Conservation (phyloP, 2,329 filamentous ascomycete species). For the Beauveria scarabaeidicola region DNA sequence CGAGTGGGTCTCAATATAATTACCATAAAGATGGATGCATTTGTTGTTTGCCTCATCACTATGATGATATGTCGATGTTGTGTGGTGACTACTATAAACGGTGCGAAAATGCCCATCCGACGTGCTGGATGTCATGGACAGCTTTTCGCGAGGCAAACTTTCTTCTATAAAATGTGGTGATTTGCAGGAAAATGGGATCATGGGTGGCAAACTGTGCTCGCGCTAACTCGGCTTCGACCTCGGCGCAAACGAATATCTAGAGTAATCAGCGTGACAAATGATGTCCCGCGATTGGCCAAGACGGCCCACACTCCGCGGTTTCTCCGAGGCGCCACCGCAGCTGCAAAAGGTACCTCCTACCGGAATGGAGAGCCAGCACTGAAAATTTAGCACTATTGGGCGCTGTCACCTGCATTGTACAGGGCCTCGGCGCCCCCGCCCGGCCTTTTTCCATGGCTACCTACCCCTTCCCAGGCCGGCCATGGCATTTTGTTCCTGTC, state of each 20-base stretch:
- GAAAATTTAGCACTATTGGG: neutral
- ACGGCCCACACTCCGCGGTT: neutral
- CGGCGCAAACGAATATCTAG: neutral
- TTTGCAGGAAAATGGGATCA: too few relatives aligned
- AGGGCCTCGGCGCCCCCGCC: neutral
- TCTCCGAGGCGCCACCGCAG: neutral
- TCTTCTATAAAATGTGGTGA: neutral
- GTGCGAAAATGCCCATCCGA: too few relatives aligned
- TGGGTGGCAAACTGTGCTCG: neutral
- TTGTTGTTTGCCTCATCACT: too few relatives aligned
- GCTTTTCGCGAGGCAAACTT: too few relatives aligned
- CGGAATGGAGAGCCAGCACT: neutral
- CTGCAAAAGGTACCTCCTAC: neutral
- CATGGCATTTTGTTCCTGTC: neutral
- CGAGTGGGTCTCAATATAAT: too few relatives aligned
- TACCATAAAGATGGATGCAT: too few relatives aligned
- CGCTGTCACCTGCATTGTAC: neutral
- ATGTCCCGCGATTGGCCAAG: neutral
- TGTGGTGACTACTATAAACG: too few relatives aligned
- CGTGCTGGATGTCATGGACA: too few relatives aligned
- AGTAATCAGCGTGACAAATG: constrained; percentile 2
- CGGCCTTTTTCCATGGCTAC: neutral
- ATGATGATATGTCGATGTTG: too few relatives aligned
- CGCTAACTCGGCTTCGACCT: neutral
- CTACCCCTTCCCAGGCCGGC: neutral